Percentiles rank a stretch among this genome's conserved stretches.
Conservation (phyloP, 192 early-diverging fungal genomes). For the Hyaloraphidium curvatum region DNA sequence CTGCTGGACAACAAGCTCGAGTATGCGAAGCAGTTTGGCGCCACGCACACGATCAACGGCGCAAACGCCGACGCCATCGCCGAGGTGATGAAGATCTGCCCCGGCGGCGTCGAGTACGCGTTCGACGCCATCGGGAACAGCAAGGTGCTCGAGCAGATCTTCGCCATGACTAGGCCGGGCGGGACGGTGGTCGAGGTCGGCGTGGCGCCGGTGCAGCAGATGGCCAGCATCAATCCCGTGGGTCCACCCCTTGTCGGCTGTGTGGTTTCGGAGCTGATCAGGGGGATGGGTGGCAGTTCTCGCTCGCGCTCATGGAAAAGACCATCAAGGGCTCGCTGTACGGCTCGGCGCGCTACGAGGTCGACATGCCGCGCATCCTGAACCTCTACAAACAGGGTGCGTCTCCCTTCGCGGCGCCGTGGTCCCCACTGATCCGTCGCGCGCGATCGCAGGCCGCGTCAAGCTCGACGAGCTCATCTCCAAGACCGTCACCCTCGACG, state of each 20-base stretch:
- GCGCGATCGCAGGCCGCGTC: too few species aligned
- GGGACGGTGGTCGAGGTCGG: neutral
- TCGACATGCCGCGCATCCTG: constrained; percentile 3
- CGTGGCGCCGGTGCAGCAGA: neutral
- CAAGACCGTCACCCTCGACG: neutral
- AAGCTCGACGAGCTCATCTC: neutral
- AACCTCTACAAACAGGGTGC: constrained; percentile 1
- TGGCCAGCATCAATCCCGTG: neutral
- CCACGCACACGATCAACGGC: constrained; percentile 1
- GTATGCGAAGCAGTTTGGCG: neutral
- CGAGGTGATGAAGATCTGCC: neutral
- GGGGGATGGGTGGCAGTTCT: neutral
- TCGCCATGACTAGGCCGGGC: neutral
- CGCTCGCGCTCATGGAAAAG: neutral
- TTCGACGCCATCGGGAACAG: neutral
- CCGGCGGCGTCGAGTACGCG: constrained; percentile 2
- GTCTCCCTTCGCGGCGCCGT: too few species aligned
- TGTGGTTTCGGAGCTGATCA: neutral
- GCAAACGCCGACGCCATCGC: neutral
- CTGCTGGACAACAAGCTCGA: constrained; percentile 1
- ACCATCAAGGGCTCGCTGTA: neutral
- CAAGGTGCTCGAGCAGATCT: neutral
- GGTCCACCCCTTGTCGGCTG: neutral
- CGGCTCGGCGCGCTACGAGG: neutral
- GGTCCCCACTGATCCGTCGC: too few species aligned